Evolutionary conservation across 331 rosid genomes (phyloP), one percentile per base, ranked within the genome.

Genomic region (Arachis monticola): DNA sequence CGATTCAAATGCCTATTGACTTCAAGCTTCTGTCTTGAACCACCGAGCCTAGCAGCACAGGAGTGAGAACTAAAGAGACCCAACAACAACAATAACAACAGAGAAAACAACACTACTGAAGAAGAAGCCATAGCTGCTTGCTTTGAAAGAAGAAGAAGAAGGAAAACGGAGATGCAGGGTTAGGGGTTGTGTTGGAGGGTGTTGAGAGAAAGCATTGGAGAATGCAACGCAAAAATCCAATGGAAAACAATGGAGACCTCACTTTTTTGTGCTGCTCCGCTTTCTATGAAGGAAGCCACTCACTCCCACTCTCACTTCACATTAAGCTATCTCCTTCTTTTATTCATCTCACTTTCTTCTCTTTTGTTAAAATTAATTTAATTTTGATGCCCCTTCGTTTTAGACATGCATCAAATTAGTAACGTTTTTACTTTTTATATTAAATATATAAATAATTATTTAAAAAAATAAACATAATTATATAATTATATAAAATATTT

Each of bases 1-100:
- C 93, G 96, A 67, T 88, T 85, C 85, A 92, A 83, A 80, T 88
- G 97, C 83, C 79, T 85, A 53, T 65, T 81, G 56, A 88, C 83
- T 63, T 94, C 97, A 67, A 94, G 82, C 31, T 83, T 85, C 80
- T 89, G 93, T 70, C 81, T 74, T 44, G 88, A 84, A 60, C 79
- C 75, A 76, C 86, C 75, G 41, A 86, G 75, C 69, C 99, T 86
- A 53, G 92, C 47, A 5, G 47, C 47, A 44, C 8, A 44, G 1
- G 47, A 4, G 47, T 44, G 47, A 5, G 47, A 44, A 32, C 38
- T 32, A 3, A 32, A 67, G 4, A 81, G 62, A 53, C 79, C 70
- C 89, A 75, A 84, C 7, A 91, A 75, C 38, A 88, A 13, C 89
- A 75, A 84, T 5, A 91, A 75, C 38, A 88, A 13, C 62, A 78